Base-by-base conservation (phyloP, 2,329 filamentous ascomycete species). In the Aureobasidium sp. region DNA sequence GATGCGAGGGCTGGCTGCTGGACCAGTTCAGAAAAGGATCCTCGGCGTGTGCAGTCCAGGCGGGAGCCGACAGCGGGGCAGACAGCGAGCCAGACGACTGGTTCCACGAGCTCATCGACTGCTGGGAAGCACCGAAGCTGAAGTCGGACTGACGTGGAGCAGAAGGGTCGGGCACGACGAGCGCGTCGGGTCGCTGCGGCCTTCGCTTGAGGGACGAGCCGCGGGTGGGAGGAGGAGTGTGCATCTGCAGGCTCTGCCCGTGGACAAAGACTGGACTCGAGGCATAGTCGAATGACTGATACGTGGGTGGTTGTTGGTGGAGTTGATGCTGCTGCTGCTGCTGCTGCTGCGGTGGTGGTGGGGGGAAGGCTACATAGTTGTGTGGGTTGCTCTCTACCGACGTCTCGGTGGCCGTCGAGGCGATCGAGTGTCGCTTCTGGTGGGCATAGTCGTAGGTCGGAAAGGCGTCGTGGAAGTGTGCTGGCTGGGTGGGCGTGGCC, bases 221-320 rank as follows among this genome's bases (percentile, higher is more conserved):
- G 65, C 79, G 74, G 22, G 79, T 82, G 2, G 80, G 79, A 44
- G 80, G 80, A 29, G 80, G 80, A 11, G 80, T 83, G 65, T 83
- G 79, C 71, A 82, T 81, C 12, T 76, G 73, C 74, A 37, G 44
- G 19, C 21, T 14, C 6, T 25, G 45, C 24, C 35, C 32, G 10
- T 50, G 35, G n/a, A 21, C 45, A 29, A 39, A 50, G 24, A 39
- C 11, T 14, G 45, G 45, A 35, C 32, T 50, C 16, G 45, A 6
- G 24, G 45, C 45, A 50, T 39, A 48, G 24, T 38, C 45, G 32
- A 25, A 50, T 6, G 47, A 21, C 10, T 39, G 35, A 19, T 50
- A 50, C 16, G 30, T n/a, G 32, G 30, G 25, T 16, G 32, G 44
- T 14, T 19, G 25, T 17, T 35, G 42, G 2, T 47, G 30, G 4